Evolutionary conservation across 192 early-diverging fungal genomes (phyloP), one percentile per base, ranked within the genome.

Genomic region (Dissophora globulifera): DNA sequence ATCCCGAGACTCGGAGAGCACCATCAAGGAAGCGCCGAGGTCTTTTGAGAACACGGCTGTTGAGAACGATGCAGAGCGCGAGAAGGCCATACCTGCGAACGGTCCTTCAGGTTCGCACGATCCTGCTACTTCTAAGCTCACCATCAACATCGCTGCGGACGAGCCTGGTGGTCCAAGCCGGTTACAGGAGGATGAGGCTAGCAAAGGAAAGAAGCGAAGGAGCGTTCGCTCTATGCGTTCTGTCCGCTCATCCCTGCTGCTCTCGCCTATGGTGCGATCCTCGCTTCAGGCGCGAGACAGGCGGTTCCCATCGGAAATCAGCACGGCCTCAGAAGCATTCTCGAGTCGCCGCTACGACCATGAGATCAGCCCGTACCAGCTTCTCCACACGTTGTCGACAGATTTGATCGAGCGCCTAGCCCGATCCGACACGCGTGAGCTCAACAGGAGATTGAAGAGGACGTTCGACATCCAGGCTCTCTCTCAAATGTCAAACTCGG

Each of bases 381-480:
- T 65, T 19, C 65, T 87, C 15, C 75, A 83, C 17, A 72, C 76
- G 0, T 50, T 81, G 3, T 78, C 68, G 0, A 55, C 55, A 11
- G 59, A 79, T 22, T 53, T 85, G 22, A 43, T 85, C 29, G 81
- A 87, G 62, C 67, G 82, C 3, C 49, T 88, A 16, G 61, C 76
- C n/a, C 76, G 72, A 1, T 86, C 87, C 0, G 87, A 88, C 23
- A 83, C 81, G 17, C 66, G 85, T 31, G 79, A 84, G 13, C 38
- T 88, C 33, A 88, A 86, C 35, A 74, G 85, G 9, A 58, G 79
- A 40, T 62, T 88, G 13, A 78, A 67, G 23, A 74, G 85, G 26
- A 70, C 82, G 11, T 88, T 88, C 67, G 87, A 88, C 54, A 88
- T 88, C 50, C 69, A 81, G 7, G 85, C 86, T 25, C 61, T 88